These are phyloP conservation scores for Quercus wislizeni DNA, from an alignment of 306 rosid genomes.

Conservation along the genomic window DNA sequence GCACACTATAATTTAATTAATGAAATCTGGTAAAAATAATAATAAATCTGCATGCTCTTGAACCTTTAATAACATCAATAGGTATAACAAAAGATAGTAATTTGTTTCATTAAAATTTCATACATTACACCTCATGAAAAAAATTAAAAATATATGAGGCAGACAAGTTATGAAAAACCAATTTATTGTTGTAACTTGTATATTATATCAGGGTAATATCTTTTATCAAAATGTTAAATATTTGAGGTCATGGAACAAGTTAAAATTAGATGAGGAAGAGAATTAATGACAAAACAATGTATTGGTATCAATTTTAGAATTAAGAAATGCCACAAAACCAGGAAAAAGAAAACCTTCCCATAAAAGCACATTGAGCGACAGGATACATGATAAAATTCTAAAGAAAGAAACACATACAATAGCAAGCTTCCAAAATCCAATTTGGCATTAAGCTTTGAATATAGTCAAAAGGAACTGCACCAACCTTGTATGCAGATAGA, in stretches of 20 bases:
- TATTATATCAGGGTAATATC: background rate
- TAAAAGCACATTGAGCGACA: background rate
- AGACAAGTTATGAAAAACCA: background rate
- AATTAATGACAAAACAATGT: background rate
- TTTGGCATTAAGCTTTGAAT: conserved; percentile 6
- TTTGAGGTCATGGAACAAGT: background rate
- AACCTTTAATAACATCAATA: background rate
- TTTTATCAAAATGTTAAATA: background rate
- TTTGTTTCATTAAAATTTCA: background rate
- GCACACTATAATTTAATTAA: background rate
- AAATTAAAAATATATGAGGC: background rate
- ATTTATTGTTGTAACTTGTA: background rate
- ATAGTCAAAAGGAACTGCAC: conserved; percentile 16
- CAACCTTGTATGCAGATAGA: conserved; percentile 84
- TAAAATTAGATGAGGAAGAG: background rate
- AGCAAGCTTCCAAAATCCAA: conserved; percentile 11
- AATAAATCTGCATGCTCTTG: background rate
- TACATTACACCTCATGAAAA: background rate
- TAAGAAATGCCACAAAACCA: background rate
- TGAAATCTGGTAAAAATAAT: background rate
- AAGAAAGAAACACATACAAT: conserved; percentile 2
- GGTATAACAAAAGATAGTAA: background rate
- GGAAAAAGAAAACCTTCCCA: background rate
- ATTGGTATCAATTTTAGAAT: background rate
- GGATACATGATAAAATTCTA: background rate